Conservation (phyloP, 2,329 filamentous ascomycete genomes). For the Pseudogymnoascus sp. region DNA sequence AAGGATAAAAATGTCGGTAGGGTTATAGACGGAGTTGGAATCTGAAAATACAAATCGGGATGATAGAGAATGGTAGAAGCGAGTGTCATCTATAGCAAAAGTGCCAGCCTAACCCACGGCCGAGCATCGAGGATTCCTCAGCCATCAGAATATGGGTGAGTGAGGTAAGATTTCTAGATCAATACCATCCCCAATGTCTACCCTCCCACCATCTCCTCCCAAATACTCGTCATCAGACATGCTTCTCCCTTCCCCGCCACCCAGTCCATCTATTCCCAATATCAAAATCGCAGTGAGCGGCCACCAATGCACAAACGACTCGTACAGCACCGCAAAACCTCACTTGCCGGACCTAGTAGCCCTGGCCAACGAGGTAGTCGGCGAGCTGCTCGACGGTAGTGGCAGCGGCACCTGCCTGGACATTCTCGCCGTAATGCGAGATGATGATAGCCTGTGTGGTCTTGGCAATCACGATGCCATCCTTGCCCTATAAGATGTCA, state of each 20-base stretch:
- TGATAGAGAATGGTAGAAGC: background rate
- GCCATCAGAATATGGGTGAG: background rate
- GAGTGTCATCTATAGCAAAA: constrained; percentile 1
- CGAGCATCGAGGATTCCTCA: background rate
- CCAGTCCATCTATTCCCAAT: background rate
- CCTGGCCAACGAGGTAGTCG: constrained; percentile 68
- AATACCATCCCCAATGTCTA: background rate
- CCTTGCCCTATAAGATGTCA: constrained; percentile 51
- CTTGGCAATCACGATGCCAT: constrained; percentile 76
- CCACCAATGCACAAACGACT: background rate
- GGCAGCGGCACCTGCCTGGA: constrained; percentile 67
- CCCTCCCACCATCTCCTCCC: background rate
- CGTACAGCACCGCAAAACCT: background rate
- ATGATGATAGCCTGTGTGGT: constrained; percentile 83
- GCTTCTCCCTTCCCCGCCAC: background rate
- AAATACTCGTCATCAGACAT: background rate
- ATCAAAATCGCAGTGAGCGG: background rate
- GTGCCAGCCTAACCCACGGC: background rate
- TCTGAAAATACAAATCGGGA: background rate
- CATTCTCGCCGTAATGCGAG: constrained; percentile 70
- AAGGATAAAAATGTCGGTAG: background rate
- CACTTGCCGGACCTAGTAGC: constrained; percentile 49
- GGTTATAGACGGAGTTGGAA: background rate
- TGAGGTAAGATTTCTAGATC: background rate
- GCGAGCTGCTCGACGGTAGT: constrained; percentile 74